Conservation (phyloP, 352 stramenopile species). For the Phytopythium sindhum region DNA sequence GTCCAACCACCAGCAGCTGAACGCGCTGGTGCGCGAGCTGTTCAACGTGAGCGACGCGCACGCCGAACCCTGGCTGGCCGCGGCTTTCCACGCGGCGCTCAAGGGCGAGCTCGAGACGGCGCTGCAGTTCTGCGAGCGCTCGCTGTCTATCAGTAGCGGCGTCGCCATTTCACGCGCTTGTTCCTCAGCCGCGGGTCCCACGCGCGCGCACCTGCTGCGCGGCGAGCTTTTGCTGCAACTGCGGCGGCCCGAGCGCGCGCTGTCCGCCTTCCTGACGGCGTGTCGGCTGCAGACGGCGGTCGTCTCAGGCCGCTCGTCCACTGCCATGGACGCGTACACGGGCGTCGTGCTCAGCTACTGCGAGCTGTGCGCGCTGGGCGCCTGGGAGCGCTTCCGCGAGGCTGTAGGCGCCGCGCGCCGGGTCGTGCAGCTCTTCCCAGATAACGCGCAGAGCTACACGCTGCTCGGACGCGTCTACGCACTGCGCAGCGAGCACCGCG, state of each 20-base stretch:
- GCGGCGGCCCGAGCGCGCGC: conserved; percentile 56
- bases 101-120: conserved; percentile 70
- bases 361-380: conserved; percentile 51
- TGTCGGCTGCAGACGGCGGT: conserved; percentile 42
- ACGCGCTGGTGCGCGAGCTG: conserved; percentile 64
- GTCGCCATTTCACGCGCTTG: too few species aligned
- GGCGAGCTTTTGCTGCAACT: conserved; percentile 59
- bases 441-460: conserved; percentile 64
- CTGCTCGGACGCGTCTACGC: conserved; percentile 75
- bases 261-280: conserved; percentile 60
- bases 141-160: conserved; percentile 31
- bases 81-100: conserved; percentile 68
- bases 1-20: conserved; percentile 38
- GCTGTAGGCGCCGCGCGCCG: conserved; percentile 63
- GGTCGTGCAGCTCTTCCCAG: conserved; percentile 65
- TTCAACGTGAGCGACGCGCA: conserved; percentile 57
- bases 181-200: too few species aligned
- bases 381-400: conserved; percentile 68
- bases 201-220: conserved; percentile 55
- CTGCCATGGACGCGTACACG: conserved; percentile 53
- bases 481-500: conserved; percentile 53
- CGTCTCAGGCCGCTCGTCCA: not conserved
- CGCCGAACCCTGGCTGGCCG: conserved; percentile 67
- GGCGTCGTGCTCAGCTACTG: conserved; percentile 77
- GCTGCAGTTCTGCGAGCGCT: conserved; percentile 68